These are phyloP conservation scores for Trichophyton simii DNA, from an alignment of 2,329 filamentous ascomycete species.

Conservation along the genomic window DNA sequence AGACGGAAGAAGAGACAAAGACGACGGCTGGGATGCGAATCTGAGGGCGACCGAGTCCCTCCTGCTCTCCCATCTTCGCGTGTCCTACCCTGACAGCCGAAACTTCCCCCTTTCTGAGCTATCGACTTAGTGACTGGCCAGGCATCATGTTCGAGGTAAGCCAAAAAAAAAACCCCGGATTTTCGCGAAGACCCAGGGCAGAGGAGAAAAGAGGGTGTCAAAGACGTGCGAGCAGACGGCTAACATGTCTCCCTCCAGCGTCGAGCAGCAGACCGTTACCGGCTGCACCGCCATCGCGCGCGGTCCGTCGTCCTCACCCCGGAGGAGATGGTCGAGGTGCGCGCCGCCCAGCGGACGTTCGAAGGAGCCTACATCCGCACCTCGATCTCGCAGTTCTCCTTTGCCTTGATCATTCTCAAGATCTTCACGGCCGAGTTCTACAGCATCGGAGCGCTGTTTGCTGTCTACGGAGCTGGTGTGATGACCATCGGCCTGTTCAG, in stretches of 20 bases:
- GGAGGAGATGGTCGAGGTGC: constrained; percentile 82
- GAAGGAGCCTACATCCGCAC: constrained; percentile 96
- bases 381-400: constrained; percentile 86
- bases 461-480: constrained; percentile 76
- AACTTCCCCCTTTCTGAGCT: neutral
- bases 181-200: neutral
- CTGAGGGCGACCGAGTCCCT: neutral
- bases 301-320: constrained; percentile 69
- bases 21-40: neutral
- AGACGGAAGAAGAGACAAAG: neutral
- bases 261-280: constrained; percentile 61
- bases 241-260: constrained; percentile 30
- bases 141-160: neutral
- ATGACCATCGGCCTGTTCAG: constrained; percentile 73
- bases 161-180: neutral
- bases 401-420: constrained; percentile 85
- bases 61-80: neutral
- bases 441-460: constrained; percentile 88
- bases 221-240: neutral
- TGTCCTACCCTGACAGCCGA: neutral
- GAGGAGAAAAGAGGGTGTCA: neutral
- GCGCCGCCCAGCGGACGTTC: constrained; percentile 89
- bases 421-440: constrained; percentile 98
- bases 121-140: neutral
- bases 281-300: constrained; percentile 69